Percentiles rank a stretch among this genome's conserved stretches.
Conservation (phyloP, 129 eudicot genomes). For the sunflower (Helianthus annuus) region DNA sequence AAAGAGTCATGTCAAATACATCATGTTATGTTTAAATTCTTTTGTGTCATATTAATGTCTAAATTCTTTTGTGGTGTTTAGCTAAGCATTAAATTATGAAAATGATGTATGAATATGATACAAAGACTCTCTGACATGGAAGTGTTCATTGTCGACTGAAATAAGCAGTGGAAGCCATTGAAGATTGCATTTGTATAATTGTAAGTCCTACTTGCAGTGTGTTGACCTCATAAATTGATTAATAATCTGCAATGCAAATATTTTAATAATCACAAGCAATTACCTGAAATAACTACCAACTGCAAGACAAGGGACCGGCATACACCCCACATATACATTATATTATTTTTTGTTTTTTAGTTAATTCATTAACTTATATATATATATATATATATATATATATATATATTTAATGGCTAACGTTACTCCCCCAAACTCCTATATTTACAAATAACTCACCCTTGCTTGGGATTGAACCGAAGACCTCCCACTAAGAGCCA, state of each 20-base stretch:
- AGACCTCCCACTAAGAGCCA: too few species aligned
- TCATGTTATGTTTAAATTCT: too few species aligned
- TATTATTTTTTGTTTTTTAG: neutral
- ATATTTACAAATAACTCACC: too few species aligned
- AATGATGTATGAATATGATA: slow-evolving; percentile 6
- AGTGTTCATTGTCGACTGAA: slow-evolving; percentile 21
- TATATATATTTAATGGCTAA: too few species aligned
- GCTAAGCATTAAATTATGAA: slow-evolving; percentile 16
- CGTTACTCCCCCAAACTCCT: too few species aligned
- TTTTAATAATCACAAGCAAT: slow-evolving; percentile 22
- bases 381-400: too few species aligned
- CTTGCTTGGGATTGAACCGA: too few species aligned
- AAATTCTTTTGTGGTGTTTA: neutral
- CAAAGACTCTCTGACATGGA: slow-evolving; percentile 24
- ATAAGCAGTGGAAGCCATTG: slow-evolving; percentile 9
- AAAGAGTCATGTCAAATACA: too few species aligned
- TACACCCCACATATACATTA: slow-evolving; percentile 21
- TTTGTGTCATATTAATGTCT: neutral
- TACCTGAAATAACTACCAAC: slow-evolving; percentile 47
- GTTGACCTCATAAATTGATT: slow-evolving; percentile 21
- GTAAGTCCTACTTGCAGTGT: slow-evolving; percentile 32
- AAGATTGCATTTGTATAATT: slow-evolving; percentile 12
- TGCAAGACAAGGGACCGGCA: slow-evolving; percentile 30
- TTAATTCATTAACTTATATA: neutral
- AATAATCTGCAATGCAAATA: slow-evolving; percentile 11